phyloP scores from a whole-genome alignment of 495 filamentous ascomycete species.

The Achaetomiella virescens region DNA sequence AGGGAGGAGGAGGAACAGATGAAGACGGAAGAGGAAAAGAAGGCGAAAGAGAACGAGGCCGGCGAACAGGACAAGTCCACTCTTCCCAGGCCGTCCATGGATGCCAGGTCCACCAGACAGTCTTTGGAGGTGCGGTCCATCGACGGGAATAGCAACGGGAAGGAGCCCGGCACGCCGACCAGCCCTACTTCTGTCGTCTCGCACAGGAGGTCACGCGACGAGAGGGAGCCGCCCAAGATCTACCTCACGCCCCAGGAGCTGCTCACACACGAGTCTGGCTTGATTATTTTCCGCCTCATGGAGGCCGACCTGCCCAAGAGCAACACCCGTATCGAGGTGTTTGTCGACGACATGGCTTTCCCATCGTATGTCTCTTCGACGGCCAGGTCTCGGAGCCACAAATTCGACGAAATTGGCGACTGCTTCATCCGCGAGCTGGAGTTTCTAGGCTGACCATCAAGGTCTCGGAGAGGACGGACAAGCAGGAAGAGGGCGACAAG shows the following conservation, averaged over 20 bases:
- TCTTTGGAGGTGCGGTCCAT: slow-evolving; percentile 27
- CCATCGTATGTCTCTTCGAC: slow-evolving; percentile 78
- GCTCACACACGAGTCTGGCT: slow-evolving; percentile 76
- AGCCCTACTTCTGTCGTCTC: slow-evolving; percentile 28
- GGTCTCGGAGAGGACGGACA: slow-evolving; percentile 65
- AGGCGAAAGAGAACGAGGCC: slow-evolving; percentile 26
- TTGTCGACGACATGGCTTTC: slow-evolving; percentile 93
- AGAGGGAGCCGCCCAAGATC: slow-evolving; percentile 63
- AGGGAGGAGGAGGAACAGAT: slow-evolving; percentile 23
- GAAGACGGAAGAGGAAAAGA: slow-evolving; percentile 26
- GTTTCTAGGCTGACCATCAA: slow-evolving; percentile 89
- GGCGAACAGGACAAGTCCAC: slow-evolving; percentile 16
- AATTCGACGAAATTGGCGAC: slow-evolving; percentile 86
- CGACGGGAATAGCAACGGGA: slow-evolving; percentile 9
- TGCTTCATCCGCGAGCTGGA: slow-evolving; percentile 95
- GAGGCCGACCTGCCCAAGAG: slow-evolving; percentile 73
- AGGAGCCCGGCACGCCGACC: slow-evolving; percentile 27
- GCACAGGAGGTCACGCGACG: slow-evolving; percentile 51
- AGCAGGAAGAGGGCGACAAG: slow-evolving; percentile 61
- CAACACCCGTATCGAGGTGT: slow-evolving; percentile 74
- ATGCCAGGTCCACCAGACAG: slow-evolving; percentile 31
- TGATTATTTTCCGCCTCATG: slow-evolving; percentile 91
- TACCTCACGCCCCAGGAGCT: slow-evolving; percentile 73
- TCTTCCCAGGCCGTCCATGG: slow-evolving; percentile 23
- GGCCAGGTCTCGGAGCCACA: slow-evolving; percentile 56